These are phyloP conservation scores for Ichthyophthirius multifiliis DNA, from an alignment of 169 alveolate species.

Conservation along the genomic window DNA sequence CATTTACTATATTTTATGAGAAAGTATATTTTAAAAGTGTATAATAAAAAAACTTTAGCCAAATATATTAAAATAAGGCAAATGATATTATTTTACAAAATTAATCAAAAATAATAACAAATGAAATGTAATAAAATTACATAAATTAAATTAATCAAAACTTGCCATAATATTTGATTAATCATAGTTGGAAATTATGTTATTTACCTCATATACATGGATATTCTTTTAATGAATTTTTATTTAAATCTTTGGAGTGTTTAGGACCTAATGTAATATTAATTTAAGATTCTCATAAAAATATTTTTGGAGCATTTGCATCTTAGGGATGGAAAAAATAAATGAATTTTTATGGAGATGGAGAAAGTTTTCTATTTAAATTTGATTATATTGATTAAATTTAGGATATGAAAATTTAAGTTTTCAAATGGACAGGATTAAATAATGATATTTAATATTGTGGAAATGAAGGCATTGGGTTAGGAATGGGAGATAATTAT, in stretches of 20 bases:
- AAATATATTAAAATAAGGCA: not conserved
- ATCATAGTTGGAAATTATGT: not conserved
- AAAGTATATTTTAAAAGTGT: not conserved
- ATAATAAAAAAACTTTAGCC: not conserved
- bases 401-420: not conserved
- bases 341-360: constrained; percentile 3
- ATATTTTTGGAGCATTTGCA: constrained; percentile 12
- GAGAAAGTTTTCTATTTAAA: not conserved
- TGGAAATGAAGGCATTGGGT: not conserved
- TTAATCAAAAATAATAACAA: not conserved
- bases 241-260: not conserved
- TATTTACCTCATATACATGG: constrained; percentile 6
- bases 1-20: not conserved
- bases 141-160: not conserved
- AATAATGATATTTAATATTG: not conserved
- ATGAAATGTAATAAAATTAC: too few species aligned
- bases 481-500: constrained; percentile 2
- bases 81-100: not conserved
- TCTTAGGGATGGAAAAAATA: constrained; percentile 9
- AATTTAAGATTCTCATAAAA: not conserved
- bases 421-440: not conserved
- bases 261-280: constrained; percentile 2
- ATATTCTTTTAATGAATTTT: constrained; percentile 5
- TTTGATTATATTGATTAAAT: not conserved
- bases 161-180: not conserved